Conservation (phyloP, 2,329 filamentous ascomycete species). For the Ceratocystis harringtonii region DNA sequence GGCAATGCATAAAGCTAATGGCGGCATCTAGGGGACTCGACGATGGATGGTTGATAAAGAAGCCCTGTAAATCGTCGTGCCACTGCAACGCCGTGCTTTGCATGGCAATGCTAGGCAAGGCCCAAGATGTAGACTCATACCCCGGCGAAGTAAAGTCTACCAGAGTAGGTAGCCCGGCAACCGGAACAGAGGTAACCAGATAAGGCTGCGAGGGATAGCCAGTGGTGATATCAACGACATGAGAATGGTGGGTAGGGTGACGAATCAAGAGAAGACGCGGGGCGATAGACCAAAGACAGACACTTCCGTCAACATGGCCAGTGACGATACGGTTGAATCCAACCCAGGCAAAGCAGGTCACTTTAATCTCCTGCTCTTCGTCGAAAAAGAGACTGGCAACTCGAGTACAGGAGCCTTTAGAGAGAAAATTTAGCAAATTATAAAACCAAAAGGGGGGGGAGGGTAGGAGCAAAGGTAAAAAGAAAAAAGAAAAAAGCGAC, state of each 20-base stretch:
- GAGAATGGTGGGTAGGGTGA: constrained; percentile 38
- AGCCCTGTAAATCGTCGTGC: constrained; percentile 41
- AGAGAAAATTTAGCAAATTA: constrained; percentile 18
- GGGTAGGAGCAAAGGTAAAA: neutral
- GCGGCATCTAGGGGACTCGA: constrained; percentile 38
- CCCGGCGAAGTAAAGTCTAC: constrained; percentile 39
- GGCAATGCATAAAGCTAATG: constrained; percentile 37
- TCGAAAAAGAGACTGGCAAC: constrained; percentile 32
- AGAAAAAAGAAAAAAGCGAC: neutral
- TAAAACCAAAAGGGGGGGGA: neutral
- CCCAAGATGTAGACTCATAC: constrained; percentile 38
- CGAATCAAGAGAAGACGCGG: constrained; percentile 36
- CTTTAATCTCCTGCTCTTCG: constrained; percentile 33
- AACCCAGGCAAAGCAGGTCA: constrained; percentile 41
- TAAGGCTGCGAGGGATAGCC: constrained; percentile 43
- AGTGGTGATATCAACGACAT: constrained; percentile 39
- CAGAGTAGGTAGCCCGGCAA: constrained; percentile 38
- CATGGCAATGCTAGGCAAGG: constrained; percentile 35
- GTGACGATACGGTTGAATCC: constrained; percentile 39
- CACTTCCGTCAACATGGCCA: constrained; percentile 41
- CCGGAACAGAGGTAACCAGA: constrained; percentile 38
- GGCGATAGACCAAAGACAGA: constrained; percentile 41
- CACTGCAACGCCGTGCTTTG: constrained; percentile 40
- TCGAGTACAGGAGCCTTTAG: constrained; percentile 29
- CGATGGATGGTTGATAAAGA: constrained; percentile 37